These are phyloP conservation scores for Austropuccinia psidii DNA, from an alignment of 1,284 basidiomycete species.

Conservation along the genomic window DNA sequence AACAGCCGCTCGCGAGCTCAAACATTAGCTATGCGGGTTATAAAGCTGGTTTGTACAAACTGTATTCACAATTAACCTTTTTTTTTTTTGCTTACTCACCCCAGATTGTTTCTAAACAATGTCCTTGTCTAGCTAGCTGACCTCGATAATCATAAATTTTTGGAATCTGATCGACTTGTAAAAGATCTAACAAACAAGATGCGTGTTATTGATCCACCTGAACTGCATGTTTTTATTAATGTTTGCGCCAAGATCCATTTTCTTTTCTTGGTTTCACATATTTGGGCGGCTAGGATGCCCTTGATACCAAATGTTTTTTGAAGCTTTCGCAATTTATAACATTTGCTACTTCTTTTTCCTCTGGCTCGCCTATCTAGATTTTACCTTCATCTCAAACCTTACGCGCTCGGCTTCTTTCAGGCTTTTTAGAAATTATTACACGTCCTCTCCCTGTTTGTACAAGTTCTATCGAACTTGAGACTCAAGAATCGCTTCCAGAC, in stretches of 20 bases:
- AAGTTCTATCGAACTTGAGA: neutral
- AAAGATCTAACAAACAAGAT: constrained; percentile 4
- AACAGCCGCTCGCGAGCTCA: constrained; percentile 6
- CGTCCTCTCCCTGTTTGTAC: neutral
- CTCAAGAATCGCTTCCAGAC: neutral
- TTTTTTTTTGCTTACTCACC: neutral
- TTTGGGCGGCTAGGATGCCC: too few relatives aligned
- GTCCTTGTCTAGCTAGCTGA: neutral
- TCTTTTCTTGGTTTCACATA: too few relatives aligned
- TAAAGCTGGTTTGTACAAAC: constrained; percentile 12
- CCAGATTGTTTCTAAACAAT: neutral
- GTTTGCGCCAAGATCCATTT: too few relatives aligned
- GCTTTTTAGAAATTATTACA: constrained; percentile 9
- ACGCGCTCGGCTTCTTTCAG: constrained; percentile 3
- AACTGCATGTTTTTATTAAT: constrained; percentile 4
- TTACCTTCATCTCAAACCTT: neutral
- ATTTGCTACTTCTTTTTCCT: neutral
- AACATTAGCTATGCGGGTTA: constrained; percentile 17
- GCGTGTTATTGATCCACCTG: neutral
- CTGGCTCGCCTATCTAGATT: neutral
- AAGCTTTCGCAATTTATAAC: too few relatives aligned
- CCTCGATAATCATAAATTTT: neutral
- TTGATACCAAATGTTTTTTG: too few relatives aligned
- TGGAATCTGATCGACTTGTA: constrained; percentile 1
- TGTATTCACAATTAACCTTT: neutral